Percentiles rank a stretch among this genome's conserved stretches.
These are phyloP conservation scores for Hypoxylon cercidicola DNA, from an alignment of 495 filamentous ascomycete species.

Conservation along the genomic window DNA sequence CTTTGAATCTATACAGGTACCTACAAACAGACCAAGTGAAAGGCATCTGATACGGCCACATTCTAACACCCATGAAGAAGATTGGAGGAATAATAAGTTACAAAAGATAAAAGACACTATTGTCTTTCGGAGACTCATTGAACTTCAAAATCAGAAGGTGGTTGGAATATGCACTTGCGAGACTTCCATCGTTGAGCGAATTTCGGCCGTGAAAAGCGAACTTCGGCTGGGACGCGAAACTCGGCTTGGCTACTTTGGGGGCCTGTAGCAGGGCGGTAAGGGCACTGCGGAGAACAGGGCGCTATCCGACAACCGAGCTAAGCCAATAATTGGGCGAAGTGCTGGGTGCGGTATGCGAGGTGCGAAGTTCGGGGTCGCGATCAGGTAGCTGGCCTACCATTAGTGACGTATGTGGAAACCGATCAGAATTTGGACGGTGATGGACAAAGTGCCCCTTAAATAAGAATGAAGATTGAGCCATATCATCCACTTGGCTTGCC, in stretches of 20 bases:
- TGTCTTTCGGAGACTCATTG: no score
- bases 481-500: slow-evolving; percentile 1
- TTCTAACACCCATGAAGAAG: no score
- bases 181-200: slow-evolving; percentile 45
- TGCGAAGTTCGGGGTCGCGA: slow-evolving; percentile 23
- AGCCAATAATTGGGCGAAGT: slow-evolving; percentile 6
- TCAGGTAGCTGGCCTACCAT: slow-evolving; percentile 13
- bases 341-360: slow-evolving; percentile 13
- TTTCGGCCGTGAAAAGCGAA: slow-evolving; percentile 26
- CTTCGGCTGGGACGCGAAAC: slow-evolving; percentile 30
- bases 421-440: slow-evolving; percentile 1
- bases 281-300: not conserved
- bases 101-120: no score
- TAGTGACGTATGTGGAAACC: slow-evolving; percentile 18
- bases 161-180: slow-evolving; percentile 33
- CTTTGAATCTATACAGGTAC: no score
- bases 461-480: slow-evolving; percentile 23
- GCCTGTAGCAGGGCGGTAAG: not conserved
- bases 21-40: no score
- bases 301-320: slow-evolving; percentile 8
- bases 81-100: no score
- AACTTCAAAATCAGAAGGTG: no score
- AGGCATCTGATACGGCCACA: no score
- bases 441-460: slow-evolving; percentile 15
- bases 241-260: slow-evolving; percentile 21